Conservation (phyloP, 2,329 filamentous ascomycete species). For the Fusarium sp. region DNA sequence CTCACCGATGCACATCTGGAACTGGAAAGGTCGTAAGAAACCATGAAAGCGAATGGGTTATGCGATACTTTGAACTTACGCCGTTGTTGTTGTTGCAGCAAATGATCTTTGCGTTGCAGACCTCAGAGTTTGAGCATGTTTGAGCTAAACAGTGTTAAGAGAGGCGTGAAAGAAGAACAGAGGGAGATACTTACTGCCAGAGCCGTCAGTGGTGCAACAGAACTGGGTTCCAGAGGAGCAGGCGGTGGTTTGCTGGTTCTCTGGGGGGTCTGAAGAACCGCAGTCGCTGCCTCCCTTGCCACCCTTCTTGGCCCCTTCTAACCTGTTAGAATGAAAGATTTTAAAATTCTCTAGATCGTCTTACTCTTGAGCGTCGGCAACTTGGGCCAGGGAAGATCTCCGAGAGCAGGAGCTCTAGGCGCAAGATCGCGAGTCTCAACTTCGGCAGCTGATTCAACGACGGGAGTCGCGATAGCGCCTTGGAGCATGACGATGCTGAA, state of each 20-base stretch:
- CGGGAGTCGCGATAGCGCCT: constrained; percentile 18
- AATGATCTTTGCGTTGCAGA: constrained; percentile 33
- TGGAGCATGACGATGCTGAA: constrained; percentile 16
- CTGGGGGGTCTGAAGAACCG: background rate
- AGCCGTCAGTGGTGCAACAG: constrained; percentile 31
- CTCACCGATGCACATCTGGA: constrained; percentile 41
- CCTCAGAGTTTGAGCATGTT: constrained; percentile 29
- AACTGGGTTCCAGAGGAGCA: constrained; percentile 26
- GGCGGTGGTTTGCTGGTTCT: background rate
- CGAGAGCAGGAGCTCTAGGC: constrained; percentile 10
- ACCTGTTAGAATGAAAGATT: background rate
- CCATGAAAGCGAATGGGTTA: rapidly evolving
- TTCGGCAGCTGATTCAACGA: background rate
- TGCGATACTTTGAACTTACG: background rate
- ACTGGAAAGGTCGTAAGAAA: constrained; percentile 22
- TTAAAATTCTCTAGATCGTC: background rate
- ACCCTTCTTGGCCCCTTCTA: background rate
- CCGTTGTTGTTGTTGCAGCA: constrained; percentile 45
- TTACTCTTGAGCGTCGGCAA: background rate
- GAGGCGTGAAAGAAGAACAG: background rate
- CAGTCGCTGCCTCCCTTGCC: background rate
- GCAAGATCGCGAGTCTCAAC: constrained; percentile 20
- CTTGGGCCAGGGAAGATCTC: constrained; percentile 28
- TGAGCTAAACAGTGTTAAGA: constrained; percentile 4
- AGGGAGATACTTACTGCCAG: constrained; percentile 16